Evolutionary conservation across 768 basidiomycete species (phyloP).

Genomic region (Tricholoma terreum): DNA sequence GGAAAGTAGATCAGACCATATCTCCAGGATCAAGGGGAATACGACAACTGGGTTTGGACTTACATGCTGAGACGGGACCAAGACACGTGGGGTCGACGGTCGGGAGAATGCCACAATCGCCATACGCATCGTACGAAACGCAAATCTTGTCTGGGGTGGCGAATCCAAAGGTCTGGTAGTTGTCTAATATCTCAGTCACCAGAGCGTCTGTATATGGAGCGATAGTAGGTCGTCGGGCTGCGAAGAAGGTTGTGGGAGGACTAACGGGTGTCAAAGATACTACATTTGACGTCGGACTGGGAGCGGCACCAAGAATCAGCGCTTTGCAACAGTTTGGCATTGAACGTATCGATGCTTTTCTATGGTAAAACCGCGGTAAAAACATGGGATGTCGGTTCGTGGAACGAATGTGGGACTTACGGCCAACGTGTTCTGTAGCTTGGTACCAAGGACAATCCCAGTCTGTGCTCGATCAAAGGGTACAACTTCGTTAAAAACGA

Average conservation of each 20-base stretch:
- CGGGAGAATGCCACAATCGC: constrained; percentile 10
- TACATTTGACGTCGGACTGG: constrained; percentile 15
- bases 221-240: neutral
- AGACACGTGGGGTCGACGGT: constrained; percentile 16
- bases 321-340: constrained; percentile 14
- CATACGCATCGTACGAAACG: constrained; percentile 13
- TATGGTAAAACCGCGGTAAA: no score
- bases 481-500: constrained; percentile 21
- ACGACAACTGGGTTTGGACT: neutral
- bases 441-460: constrained; percentile 13
- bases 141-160: constrained; percentile 16
- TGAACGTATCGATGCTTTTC: constrained; percentile 20
- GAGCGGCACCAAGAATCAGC: constrained; percentile 15
- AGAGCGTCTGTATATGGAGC: constrained; percentile 9
- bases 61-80: constrained; percentile 17
- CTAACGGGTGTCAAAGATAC: constrained; percentile 20
- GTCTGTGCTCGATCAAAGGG: constrained; percentile 21
- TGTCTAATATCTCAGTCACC: constrained; percentile 19
- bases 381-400: neutral
- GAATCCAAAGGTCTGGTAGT: constrained; percentile 16
- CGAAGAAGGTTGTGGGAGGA: neutral
- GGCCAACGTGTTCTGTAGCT: constrained; percentile 17
- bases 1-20: neutral
- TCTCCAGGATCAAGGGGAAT: no score
- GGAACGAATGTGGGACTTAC: neutral